Evolutionary conservation across 805 yeast species (phyloP).

Genomic region (Metschnikowia kofuensis): DNA sequence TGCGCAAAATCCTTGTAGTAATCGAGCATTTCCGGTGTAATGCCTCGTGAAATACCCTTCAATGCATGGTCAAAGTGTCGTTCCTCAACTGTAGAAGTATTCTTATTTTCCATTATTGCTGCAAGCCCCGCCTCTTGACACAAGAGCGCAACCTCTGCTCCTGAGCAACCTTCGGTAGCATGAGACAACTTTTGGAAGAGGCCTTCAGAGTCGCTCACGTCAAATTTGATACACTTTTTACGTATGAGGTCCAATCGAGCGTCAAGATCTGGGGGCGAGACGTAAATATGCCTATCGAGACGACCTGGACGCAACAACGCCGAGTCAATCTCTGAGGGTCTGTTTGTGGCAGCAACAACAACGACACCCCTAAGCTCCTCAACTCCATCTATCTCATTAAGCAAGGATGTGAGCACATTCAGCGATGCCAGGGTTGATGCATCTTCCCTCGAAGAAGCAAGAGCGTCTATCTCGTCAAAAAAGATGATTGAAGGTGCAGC

Average conservation of each 20-base stretch:
- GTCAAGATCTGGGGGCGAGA: slow-evolving; percentile 81
- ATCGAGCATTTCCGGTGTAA: slow-evolving; percentile 79
- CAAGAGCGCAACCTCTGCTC: slow-evolving; percentile 88
- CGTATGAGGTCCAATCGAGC: slow-evolving; percentile 78
- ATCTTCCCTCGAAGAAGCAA: slow-evolving; percentile 71
- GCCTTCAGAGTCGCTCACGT: slow-evolving; percentile 38
- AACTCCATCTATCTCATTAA: slow-evolving; percentile 96
- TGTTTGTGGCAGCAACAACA: slow-evolving; percentile 92
- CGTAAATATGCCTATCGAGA: slow-evolving; percentile 88
- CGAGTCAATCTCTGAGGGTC: slow-evolving; percentile 91
- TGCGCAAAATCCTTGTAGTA: slow-evolving; percentile 61
- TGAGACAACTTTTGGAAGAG: slow-evolving; percentile 54
- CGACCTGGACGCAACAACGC: slow-evolving; percentile 96
- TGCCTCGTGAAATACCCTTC: slow-evolving; percentile 66
- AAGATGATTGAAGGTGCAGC: slow-evolving; percentile 92
- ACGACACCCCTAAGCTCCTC: slow-evolving; percentile 93
- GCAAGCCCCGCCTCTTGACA: slow-evolving; percentile 95
- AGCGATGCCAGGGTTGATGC: slow-evolving; percentile 67
- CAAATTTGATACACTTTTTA: slow-evolving; percentile 68
- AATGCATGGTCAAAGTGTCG: slow-evolving; percentile 75
- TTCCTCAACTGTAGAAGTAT: slow-evolving; percentile 50
- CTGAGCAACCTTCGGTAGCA: slow-evolving; percentile 87
- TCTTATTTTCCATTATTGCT: slow-evolving; percentile 80
- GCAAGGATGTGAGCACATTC: slow-evolving; percentile 83
- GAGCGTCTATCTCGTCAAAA: slow-evolving; percentile 96